A percentile compares a stretch with the other conserved stretches of the same genome.
Evolutionary conservation across 2,329 filamentous ascomycete genomes (phyloP).

Genomic region (Xylaria sp.): DNA sequence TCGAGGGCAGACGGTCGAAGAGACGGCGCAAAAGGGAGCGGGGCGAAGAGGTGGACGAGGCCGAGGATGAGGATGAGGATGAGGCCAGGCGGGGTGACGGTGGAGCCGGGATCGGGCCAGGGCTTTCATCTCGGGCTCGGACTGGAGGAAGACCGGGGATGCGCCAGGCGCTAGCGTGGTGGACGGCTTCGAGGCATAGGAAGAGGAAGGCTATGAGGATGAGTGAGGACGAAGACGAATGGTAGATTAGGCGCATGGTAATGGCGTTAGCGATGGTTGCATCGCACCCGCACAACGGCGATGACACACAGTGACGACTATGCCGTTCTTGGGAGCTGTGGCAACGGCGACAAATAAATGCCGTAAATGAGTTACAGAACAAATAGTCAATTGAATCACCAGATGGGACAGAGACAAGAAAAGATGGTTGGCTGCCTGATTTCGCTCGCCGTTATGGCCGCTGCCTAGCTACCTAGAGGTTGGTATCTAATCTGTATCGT

Average conservation of each 20-base stretch:
- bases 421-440: conserved; percentile 5
- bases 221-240: not conserved
- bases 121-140: conserved; percentile 7
- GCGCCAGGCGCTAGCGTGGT: conserved; percentile 27
- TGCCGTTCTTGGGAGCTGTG: not conserved
- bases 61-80: not conserved
- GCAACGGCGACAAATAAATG: not conserved
- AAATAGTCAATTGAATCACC: not conserved
- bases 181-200: conserved; percentile 18
- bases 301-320: not conserved
- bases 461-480: conserved; percentile 5
- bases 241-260: conserved; percentile 31
- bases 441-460: conserved; percentile 3
- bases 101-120: not conserved
- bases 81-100: conserved; percentile 5
- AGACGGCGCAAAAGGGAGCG: conserved; percentile 46
- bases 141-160: conserved; percentile 32
- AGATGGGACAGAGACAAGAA: not conserved
- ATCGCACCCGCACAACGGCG: conserved; percentile 13
- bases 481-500: not conserved
- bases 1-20: conserved; percentile 40
- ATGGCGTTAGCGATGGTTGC: conserved; percentile 7
- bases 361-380: not conserved
- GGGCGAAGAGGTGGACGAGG: conserved; percentile 22
- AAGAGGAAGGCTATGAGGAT: conserved; percentile 27